These are phyloP conservation scores for Salix dunnii DNA, from an alignment of 345 rosid species.

Conservation along the genomic window DNA sequence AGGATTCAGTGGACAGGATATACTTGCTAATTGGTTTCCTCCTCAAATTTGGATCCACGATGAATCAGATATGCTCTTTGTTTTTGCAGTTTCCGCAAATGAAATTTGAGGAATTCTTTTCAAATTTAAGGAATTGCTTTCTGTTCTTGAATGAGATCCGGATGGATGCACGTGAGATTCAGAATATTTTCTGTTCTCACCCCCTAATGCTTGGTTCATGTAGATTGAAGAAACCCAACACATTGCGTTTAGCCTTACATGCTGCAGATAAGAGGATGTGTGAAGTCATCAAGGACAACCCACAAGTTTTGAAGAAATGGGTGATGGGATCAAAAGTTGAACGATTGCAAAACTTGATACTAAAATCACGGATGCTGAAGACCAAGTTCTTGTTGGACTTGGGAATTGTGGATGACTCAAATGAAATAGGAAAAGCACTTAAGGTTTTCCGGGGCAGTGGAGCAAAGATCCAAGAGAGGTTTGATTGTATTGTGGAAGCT, in stretches of 20 bases:
- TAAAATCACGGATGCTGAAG: constrained; percentile 39
- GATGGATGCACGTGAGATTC: constrained; percentile 52
- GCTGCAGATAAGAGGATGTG: constrained; percentile 52
- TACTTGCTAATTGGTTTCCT: constrained; percentile 45
- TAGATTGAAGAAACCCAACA: constrained; percentile 51
- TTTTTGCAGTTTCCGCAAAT: constrained; percentile 54
- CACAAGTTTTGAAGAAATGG: constrained; percentile 51
- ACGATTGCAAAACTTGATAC: constrained; percentile 34
- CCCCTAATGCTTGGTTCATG: constrained; percentile 47
- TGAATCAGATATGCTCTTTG: constrained; percentile 37
- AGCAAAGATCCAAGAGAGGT: constrained; percentile 65
- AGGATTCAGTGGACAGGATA: constrained; percentile 48
- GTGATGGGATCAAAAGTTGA: constrained; percentile 34
- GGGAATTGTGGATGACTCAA: constrained; percentile 47
- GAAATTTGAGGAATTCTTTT: constrained; percentile 40
- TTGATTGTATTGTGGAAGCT: constrained; percentile 57
- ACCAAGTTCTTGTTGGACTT: constrained; percentile 48
- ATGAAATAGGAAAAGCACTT: constrained; percentile 36
- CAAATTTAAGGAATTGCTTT: constrained; percentile 51
- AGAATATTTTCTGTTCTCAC: constrained; percentile 43
- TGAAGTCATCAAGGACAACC: constrained; percentile 47
- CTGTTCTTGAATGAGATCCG: constrained; percentile 45
- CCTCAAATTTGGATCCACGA: constrained; percentile 52
- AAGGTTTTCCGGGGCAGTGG: constrained; percentile 63
- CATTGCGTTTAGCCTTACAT: constrained; percentile 39